Evolutionary conservation across 495 filamentous ascomycete genomes (phyloP), one percentile per base, ranked within the genome.

Genomic region (Talaromyces trachyspermus): DNA sequence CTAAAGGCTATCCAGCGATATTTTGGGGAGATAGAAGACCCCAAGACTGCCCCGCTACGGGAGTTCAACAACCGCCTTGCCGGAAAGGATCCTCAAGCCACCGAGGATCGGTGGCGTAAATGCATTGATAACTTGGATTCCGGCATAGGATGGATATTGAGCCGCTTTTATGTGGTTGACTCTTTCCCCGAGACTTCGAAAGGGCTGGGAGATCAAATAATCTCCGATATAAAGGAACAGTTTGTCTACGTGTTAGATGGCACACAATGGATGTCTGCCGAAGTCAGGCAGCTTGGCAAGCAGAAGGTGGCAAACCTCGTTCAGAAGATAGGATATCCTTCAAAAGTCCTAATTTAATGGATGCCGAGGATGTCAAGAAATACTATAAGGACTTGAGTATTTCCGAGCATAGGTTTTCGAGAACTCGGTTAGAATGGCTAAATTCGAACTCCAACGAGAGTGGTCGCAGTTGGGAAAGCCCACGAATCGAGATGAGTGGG

Each of bases 271-370:
- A 86, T 89, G 81, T 79, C 78, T 48, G 65, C 80, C 6, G 75
- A 78, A 33, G 77, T 84, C 20, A 75, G 77, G 33, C 67, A 78
- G 47, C 58, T 79, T 18, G 83, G 80, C 24, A 77, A 77, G 35
- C 60, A 82, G 49, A 89, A 89, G 58, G 79, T 86, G 14, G 71
- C 78, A 48, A 83, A 84, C 41, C 86, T 88, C 50, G 64, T 78
- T 24, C 81, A 86, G 59, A 85, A 87, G 55, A 86, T 89, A 33
- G 85, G 83, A 3, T 89, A 80, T 58, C 83, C 81, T 8, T 83
- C 79, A 18, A 76, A 40, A 80, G 73, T 45, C 81, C 83, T 2
- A 71, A 85, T 54, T 72, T 86, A 44, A 67, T 74, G 52, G 71
- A 85, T 45, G 72, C 79, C 9, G 62, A 69, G 1, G 72, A 72